Conservation (phyloP, 148 eudicot species). For the Rheum nobile region DNA sequence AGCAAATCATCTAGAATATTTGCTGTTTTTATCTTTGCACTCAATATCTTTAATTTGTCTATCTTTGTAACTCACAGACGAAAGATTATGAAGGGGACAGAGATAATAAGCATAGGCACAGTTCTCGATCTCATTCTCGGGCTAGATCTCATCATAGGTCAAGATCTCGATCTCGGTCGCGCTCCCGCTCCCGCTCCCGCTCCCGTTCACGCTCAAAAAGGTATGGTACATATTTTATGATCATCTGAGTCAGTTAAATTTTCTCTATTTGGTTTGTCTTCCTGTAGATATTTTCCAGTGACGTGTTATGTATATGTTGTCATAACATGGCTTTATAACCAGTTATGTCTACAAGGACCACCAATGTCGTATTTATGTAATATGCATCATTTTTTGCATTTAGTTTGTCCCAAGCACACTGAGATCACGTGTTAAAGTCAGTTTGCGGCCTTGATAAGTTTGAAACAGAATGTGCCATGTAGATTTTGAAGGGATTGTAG, state of each 20-base stretch:
- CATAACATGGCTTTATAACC: no score
- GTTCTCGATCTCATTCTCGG: constrained; percentile 63
- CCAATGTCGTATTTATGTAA: no score
- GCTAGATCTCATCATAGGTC: constrained; percentile 74
- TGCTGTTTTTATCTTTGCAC: no score
- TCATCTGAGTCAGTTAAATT: background rate
- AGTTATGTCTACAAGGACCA: no score
- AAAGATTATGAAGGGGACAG: constrained; percentile 57
- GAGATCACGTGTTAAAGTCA: no score
- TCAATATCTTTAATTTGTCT: no score
- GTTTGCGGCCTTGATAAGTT: no score
- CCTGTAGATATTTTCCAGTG: background rate
- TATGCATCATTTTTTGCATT: no score
- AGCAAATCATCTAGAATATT: background rate
- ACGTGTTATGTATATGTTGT: no score
- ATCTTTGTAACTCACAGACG: constrained; percentile 27
- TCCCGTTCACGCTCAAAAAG: constrained; percentile 84
- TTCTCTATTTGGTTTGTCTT: background rate
- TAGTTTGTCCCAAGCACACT: no score
- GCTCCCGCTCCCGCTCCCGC: constrained; percentile 64
- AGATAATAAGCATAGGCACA: constrained; percentile 52
- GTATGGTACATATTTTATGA: no score
- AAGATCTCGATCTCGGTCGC: constrained; percentile 58
- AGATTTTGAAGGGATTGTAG: background rate
- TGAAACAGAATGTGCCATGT: no score